Conservation (phyloP, 371 early-diverging fungal genomes). For the Mucor plumbeus region DNA sequence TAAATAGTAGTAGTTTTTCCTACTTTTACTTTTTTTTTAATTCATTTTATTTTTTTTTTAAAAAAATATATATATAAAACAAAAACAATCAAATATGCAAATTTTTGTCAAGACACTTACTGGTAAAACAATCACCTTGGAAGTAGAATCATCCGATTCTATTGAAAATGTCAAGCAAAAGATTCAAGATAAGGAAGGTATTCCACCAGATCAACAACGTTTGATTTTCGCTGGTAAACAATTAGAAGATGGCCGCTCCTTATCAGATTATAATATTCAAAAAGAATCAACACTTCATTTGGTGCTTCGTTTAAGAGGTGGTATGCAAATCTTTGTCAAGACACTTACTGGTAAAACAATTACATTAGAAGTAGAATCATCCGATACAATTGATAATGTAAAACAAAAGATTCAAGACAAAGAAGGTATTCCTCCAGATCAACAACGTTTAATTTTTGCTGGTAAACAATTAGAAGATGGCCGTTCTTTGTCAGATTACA, state of each 20-base stretch:
- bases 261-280: slow-evolving; percentile 82
- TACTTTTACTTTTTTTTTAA: background rate
- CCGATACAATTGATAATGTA: slow-evolving; percentile 90
- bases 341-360: slow-evolving; percentile 83
- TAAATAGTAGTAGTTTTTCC: slow-evolving; percentile 4
- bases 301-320: slow-evolving; percentile 93
- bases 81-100: slow-evolving; percentile 47
- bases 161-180: slow-evolving; percentile 95
- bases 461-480: slow-evolving; percentile 97
- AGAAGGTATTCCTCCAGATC: slow-evolving; percentile 76
- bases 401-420: slow-evolving; percentile 95
- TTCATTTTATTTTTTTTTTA: background rate
- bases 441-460: slow-evolving; percentile 97
- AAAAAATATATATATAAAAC: slow-evolving; percentile 6
- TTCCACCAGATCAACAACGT: slow-evolving; percentile 99
- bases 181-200: slow-evolving; percentile 97
- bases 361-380: slow-evolving; percentile 90
- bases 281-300: slow-evolving; percentile 96
- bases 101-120: slow-evolving; percentile 83
- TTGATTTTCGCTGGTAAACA: slow-evolving; percentile 98
- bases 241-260: slow-evolving; percentile 78
- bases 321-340: slow-evolving; percentile 80
- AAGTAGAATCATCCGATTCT: slow-evolving; percentile 95
- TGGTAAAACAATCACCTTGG: slow-evolving; percentile 89
- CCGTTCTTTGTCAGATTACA: slow-evolving; percentile 85